phyloP scores from a whole-genome alignment of 768 basidiomycete species.

The Symmetrospora coprosmae region DNA sequence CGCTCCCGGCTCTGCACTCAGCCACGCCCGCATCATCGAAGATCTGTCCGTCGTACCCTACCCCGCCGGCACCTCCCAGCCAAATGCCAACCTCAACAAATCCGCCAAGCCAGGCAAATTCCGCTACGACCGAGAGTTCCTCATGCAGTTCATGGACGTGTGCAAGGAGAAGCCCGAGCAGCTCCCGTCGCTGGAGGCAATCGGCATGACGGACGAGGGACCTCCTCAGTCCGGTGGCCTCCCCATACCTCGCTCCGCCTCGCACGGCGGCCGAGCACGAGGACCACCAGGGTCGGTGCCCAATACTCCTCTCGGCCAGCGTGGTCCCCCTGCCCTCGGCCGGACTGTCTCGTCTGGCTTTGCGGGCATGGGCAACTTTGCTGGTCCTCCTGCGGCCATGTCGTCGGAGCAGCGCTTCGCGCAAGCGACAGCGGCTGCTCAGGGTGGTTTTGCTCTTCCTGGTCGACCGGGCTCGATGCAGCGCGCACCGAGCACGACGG shows the following conservation, averaged over 20 bases:
- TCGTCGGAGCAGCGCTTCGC: slow-evolving; percentile 28
- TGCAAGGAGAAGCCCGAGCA: slow-evolving; percentile 91
- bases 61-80: slow-evolving; percentile 68
- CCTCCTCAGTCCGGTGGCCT: slow-evolving; percentile 21
- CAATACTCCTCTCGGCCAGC: slow-evolving; percentile 18
- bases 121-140: slow-evolving; percentile 94
- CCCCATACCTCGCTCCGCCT: slow-evolving; percentile 26
- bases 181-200: slow-evolving; percentile 73
- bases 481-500: slow-evolving; percentile 16
- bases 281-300: not conserved
- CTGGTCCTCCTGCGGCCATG: not conserved
- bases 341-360: slow-evolving; percentile 26
- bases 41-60: slow-evolving; percentile 65
- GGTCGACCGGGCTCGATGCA: slow-evolving; percentile 22
- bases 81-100: slow-evolving; percentile 67
- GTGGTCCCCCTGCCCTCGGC: slow-evolving; percentile 23
- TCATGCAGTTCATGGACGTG: slow-evolving; percentile 84
- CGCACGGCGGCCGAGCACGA: slow-evolving; percentile 26
- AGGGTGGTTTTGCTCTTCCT: slow-evolving; percentile 19
- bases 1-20: slow-evolving; percentile 41
- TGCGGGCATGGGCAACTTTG: slow-evolving; percentile 33
- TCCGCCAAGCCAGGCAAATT: slow-evolving; percentile 77
- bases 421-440: slow-evolving; percentile 22
- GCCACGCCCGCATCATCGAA: slow-evolving; percentile 70
- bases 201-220: slow-evolving; percentile 59